Base-by-base conservation (phyloP, 805 yeast genomes). In the Teunomyces lycoperdinae region DNA sequence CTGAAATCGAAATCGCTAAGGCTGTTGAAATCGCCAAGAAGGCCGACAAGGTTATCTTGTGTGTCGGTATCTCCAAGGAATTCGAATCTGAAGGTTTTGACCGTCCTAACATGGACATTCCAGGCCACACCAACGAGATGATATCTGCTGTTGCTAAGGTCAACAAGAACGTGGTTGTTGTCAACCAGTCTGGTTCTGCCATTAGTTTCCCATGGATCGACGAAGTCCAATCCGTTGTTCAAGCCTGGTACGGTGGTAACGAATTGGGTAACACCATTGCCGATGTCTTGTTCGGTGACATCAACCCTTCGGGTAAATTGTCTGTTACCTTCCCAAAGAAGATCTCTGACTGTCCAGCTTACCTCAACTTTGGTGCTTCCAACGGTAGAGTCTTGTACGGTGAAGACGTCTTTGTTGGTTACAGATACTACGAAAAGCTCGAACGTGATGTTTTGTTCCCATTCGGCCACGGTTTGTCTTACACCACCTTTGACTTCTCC, bases 371-470 rank as follows among this genome's bases (percentile, higher is more conserved):
- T 66, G 66, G 67, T 28, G 67, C 82, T 8, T 76, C 76, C 56
- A 71, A 72, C 57, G 85, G 86, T 39, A 64, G 75, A 45, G 79
- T 76, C 29, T 56, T 77, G 47, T 84, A 83, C 55, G 86, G 87
- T 49, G 89, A 84, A 61, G 86, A 82, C 57, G 77, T 83, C 41
- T 83, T 71, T 60, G 79, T 83, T 45, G 88, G 87, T 16, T 82
- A 83, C 68, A 68, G 81, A 50, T 80, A 66, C 66, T 84, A 79
- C 62, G 87, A 83, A 56, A 77, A 77, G 61, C 58, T 67, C 32
- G 71, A 75, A 51, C 65, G 62, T 36, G 70, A 70, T 26, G 81
- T 78, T 4, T 67, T 76, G 43, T 83, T 75, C 69, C 83, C 86
- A 38, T 84, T 83, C 62, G 87, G 87, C 4, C 72, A 62, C 55